These are phyloP conservation scores for slime mould (Dictyostelium discoideum) DNA, from an alignment of 78 protist genomes.

Conservation along the genomic window DNA sequence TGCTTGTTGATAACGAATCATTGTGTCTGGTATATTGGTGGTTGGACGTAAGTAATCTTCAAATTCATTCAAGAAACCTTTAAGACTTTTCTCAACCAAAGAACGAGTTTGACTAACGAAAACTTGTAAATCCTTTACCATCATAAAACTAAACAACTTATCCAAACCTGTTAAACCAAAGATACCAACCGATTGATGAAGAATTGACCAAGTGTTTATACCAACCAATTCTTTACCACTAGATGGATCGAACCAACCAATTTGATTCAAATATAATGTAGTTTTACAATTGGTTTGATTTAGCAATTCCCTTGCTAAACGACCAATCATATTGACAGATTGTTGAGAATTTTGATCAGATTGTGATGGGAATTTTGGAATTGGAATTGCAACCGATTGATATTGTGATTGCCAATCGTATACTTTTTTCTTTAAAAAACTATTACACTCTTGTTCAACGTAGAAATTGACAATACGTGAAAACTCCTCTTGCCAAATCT, in stretches of 20 bases:
- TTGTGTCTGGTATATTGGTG: slow-evolving; percentile 23
- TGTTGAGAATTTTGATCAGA: background rate
- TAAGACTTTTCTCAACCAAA: slow-evolving; percentile 60
- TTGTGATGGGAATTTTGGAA: slow-evolving; percentile 81
- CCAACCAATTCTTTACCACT: slow-evolving; percentile 88
- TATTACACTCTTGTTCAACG: slow-evolving; percentile 96
- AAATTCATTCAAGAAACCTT: slow-evolving; percentile 57
- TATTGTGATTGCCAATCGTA: slow-evolving; percentile 89
- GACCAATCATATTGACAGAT: slow-evolving; percentile 93
- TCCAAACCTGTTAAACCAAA: slow-evolving; percentile 92
- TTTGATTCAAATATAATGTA: slow-evolving; percentile 79
- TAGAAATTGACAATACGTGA: slow-evolving; percentile 93
- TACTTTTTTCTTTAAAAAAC: slow-evolving; percentile 91
- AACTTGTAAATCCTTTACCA: slow-evolving; percentile 86
- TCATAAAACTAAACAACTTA: slow-evolving; percentile 87
- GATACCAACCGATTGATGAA: slow-evolving; percentile 80
- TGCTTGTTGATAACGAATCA: slow-evolving; percentile 66
- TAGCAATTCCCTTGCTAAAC: slow-evolving; percentile 91
- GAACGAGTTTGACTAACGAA: slow-evolving; percentile 69
- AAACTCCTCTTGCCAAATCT: slow-evolving; percentile 97
- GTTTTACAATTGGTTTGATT: slow-evolving; percentile 83
- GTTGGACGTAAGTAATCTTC: slow-evolving; percentile 69
- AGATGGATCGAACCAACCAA: slow-evolving; percentile 85
- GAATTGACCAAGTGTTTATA: slow-evolving; percentile 53
- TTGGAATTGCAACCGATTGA: slow-evolving; percentile 94